These are phyloP conservation scores for Austroboletus novae-zelandiae DNA, from an alignment of 1,284 basidiomycete species.

Conservation along the genomic window DNA sequence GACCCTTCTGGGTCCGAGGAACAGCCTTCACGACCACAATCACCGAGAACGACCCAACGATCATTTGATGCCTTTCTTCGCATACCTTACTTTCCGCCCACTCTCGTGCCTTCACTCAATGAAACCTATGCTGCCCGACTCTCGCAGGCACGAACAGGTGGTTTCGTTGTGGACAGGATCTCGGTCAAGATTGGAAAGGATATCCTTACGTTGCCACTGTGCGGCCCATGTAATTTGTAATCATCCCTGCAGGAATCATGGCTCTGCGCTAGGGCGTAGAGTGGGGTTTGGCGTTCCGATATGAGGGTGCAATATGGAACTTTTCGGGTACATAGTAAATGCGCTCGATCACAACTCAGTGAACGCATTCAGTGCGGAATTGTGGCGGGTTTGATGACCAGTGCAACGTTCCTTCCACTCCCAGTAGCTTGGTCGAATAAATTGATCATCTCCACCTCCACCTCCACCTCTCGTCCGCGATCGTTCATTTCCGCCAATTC, in stretches of 20 bases:
- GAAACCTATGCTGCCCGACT: conserved; percentile 42
- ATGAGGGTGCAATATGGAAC: conserved; percentile 1
- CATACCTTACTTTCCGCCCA: conserved; percentile 51
- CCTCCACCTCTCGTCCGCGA: conserved; percentile 27
- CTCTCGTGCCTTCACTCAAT: conserved; percentile 49
- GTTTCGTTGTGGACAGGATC: conserved; percentile 53
- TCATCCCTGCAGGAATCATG: conserved; percentile 10
- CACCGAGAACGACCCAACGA: conserved; percentile 9
- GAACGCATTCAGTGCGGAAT: conserved; percentile 4
- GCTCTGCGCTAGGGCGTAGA: conserved; percentile 4
- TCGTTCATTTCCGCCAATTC: conserved; percentile 32
- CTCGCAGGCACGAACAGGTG: conserved; percentile 42
- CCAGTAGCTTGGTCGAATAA: conserved; percentile 65
- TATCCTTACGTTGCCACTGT: conserved; percentile 45
- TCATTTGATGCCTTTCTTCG: conserved; percentile 34
- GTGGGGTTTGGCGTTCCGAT: conserved; percentile 4
- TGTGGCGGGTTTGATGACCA: conserved; percentile 41
- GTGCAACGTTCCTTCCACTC: conserved; percentile 62
- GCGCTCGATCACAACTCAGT: conserved; percentile 3
- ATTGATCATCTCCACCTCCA: conserved; percentile 45
- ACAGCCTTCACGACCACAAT: conserved; percentile 1
- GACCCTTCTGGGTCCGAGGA: conserved; percentile 5
- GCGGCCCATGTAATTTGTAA: conserved; percentile 25
- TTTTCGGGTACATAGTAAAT: conserved; percentile 3
- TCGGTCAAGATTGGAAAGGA: conserved; percentile 67